These are phyloP conservation scores for Podospora bellae-mahoneyi DNA, from an alignment of 495 filamentous ascomycete species.

Conservation along the genomic window DNA sequence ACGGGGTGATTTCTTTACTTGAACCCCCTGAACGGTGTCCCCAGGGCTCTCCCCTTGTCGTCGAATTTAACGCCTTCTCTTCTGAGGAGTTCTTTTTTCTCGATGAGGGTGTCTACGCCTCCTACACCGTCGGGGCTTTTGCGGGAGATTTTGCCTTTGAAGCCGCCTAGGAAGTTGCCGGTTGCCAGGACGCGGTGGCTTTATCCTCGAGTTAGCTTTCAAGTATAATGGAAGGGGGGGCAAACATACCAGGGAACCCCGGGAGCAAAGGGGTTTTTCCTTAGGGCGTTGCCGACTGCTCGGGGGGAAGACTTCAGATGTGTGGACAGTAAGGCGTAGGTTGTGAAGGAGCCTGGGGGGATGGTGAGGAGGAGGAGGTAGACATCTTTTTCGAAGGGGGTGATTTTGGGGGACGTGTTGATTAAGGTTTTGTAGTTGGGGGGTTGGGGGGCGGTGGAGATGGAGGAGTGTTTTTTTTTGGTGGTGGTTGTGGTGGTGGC, in stretches of 20 bases:
- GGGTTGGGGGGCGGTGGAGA: conserved; percentile 1
- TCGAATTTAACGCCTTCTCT: conserved; percentile 44
- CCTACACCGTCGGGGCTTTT: conserved; percentile 18
- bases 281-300: conserved; percentile 75
- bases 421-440: conserved; percentile 12
- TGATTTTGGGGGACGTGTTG: conserved; percentile 38
- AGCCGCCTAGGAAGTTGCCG: conserved; percentile 47
- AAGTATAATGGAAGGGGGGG: background rate
- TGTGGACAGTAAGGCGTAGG: conserved; percentile 67
- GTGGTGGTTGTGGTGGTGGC: conserved; percentile 5
- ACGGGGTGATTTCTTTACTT: background rate
- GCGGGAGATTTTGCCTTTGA: conserved; percentile 44
- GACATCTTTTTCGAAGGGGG: conserved; percentile 59
- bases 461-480: conserved; percentile 10
- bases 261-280: conserved; percentile 67
- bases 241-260: conserved; percentile 47
- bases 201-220: background rate
- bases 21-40: conserved; percentile 43
- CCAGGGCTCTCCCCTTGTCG: conserved; percentile 37
- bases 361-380: conserved; percentile 49
- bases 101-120: conserved; percentile 40
- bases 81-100: conserved; percentile 42
- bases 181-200: conserved; percentile 49
- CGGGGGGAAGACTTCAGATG: conserved; percentile 67
- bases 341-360: conserved; percentile 65